Evolutionary conservation across 2,329 filamentous ascomycete genomes (phyloP), one percentile per base, ranked within the genome.

Genomic region (Leptoxyphium fumago): DNA sequence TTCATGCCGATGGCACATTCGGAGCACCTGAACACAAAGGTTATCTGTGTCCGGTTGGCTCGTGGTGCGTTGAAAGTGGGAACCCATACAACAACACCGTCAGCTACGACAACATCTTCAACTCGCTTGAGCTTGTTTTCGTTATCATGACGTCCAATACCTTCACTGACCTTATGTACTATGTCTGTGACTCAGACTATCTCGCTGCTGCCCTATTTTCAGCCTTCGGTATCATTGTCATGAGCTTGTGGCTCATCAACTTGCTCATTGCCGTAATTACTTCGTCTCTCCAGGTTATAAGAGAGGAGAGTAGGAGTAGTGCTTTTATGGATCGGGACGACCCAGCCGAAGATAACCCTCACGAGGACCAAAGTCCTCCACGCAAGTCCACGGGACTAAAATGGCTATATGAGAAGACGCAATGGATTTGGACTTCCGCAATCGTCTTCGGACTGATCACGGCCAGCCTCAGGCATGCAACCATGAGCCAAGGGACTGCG

Each of bases 111-210:
- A 89, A 96, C 59, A 93, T 98, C 36, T 66, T 85, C 28, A 80
- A 96, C 50, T 95, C 88, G 0, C 67, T 96, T 43, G 87, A 98
- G 64, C 70, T 96, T 46, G 88, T 98, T 2, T 98, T 98, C 58
- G 86, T 98, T 42, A 82, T 98, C 58, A 98, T 98, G 85, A 94
- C 86, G 55, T 89, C 87, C 41, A 98, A 98, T 61, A 98, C 91
- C 0, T 98, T 93, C 63, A 83, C 86, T 1, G 86, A 96, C 62
- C 68, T 96, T 43, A 86, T 98, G 71, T 98, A 98, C 63, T 84
- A 86, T 54, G 87, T 89, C 4, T 87, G 84, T 43, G 79, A 94
- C 56, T 93, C 85, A 21, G 91, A 98, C 61, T 96, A 94, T 55
- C 74, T 94, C 6, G 75, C 84, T 13, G 79, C 87, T 3, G 85